A percentile compares a stretch with the other conserved stretches of the same genome.
phyloP scores from a whole-genome alignment of 805 yeast species.

The Hanseniaspora mollemarum region DNA sequence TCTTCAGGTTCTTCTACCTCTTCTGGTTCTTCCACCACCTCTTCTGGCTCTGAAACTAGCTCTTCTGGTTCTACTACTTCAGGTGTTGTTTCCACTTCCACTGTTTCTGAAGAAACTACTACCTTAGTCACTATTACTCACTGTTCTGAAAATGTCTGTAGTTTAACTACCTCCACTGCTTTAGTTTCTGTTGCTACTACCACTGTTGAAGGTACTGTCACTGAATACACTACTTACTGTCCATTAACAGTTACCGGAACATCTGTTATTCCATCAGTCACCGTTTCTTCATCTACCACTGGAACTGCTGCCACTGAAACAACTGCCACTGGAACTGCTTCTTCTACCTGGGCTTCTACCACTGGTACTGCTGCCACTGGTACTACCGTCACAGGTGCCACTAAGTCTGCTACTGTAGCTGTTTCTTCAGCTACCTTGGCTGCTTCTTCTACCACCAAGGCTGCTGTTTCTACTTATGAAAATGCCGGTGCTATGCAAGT shows the following conservation, averaged over 20 bases:
- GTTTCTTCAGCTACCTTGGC: neutral
- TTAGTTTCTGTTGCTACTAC: constrained; percentile 30
- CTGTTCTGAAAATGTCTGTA: constrained; percentile 28
- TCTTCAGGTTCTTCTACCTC: neutral
- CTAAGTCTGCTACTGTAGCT: neutral
- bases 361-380: neutral
- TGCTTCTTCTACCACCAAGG: neutral
- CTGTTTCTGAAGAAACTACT: constrained; percentile 24
- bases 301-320: constrained; percentile 23
- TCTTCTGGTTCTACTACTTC: neutral
- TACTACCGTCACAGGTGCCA: neutral
- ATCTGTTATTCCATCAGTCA: constrained; percentile 60
- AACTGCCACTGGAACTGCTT: constrained; percentile 20
- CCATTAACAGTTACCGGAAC: constrained; percentile 84
- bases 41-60: neutral
- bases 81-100: constrained; percentile 19
- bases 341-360: neutral
- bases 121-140: constrained; percentile 31
- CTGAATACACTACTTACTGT: constrained; percentile 66
- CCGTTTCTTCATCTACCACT: constrained; percentile 81
- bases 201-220: constrained; percentile 29
- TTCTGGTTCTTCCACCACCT: neutral
- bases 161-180: constrained; percentile 29
- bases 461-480: neutral
- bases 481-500: constrained; percentile 1